phyloP scores from a whole-genome alignment of 176 grass and related monocot species.

The Poa pratensis region DNA sequence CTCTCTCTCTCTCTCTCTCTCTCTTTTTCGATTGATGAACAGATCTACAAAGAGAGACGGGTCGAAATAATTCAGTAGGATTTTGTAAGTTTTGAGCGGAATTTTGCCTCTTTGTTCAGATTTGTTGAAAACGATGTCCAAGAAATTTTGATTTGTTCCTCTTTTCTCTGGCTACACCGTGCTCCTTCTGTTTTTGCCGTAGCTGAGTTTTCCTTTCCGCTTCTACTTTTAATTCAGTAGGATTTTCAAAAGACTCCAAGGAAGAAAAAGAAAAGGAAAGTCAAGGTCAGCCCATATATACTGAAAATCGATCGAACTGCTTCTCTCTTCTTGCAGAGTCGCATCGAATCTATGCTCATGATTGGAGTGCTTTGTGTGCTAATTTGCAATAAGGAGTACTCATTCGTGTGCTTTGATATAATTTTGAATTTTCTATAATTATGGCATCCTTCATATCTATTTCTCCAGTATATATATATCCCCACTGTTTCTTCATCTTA shows the following conservation, averaged over 20 bases:
- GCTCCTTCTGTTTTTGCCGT: not conserved
- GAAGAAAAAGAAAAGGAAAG: not conserved
- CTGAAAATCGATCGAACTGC: slow-evolving; percentile 12
- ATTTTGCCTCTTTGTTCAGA: not conserved
- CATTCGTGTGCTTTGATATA: slow-evolving; percentile 1
- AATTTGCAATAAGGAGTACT: not conserved
- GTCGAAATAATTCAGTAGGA: not conserved
- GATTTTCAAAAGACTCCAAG: not conserved
- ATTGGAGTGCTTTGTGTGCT: not conserved
- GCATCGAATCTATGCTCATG: slow-evolving; percentile 9
- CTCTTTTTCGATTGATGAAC: not conserved
- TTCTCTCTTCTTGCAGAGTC: slow-evolving; percentile 24
- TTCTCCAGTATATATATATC: too few species aligned
- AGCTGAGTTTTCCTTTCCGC: not conserved
- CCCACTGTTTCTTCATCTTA: not conserved
- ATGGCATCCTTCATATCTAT: not conserved
- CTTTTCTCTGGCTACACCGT: not conserved
- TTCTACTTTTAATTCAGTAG: not conserved
- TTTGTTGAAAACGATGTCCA: not conserved
- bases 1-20: not conserved
- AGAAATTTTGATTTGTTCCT: not conserved
- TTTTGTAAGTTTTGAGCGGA: not conserved
- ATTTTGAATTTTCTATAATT: not conserved
- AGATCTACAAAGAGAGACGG: slow-evolving; percentile 36
- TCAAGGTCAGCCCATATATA: not conserved